Percentiles rank a stretch among this genome's conserved stretches.
Conservation (phyloP, 2,329 filamentous ascomycete genomes). For the Penicillium fuscoglaucum region DNA sequence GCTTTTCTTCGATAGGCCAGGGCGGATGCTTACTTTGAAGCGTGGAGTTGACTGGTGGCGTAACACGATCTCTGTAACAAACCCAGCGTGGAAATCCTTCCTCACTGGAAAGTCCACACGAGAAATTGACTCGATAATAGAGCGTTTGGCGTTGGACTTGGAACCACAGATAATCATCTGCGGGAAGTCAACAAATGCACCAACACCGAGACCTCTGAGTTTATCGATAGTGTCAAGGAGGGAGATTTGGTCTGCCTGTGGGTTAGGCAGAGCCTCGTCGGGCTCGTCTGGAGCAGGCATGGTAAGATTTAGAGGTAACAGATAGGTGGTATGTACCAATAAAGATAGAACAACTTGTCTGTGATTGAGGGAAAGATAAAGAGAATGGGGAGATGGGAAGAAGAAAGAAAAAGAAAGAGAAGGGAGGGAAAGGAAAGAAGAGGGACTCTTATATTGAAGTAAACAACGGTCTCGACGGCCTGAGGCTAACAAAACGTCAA, state of each 20-base stretch:
- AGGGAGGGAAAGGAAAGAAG: background rate
- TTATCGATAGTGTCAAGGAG: conserved; percentile 57
- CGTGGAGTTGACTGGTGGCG: conserved; percentile 35
- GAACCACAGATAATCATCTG: conserved; percentile 61
- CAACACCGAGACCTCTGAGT: conserved; percentile 53
- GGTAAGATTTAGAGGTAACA: too few species aligned
- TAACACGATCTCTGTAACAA: conserved; percentile 61
- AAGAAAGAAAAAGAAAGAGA: background rate
- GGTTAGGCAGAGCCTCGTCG: background rate
- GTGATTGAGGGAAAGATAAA: background rate
- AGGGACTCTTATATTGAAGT: too few species aligned
- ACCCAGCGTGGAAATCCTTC: conserved; percentile 53
- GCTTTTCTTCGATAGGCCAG: conserved; percentile 16
- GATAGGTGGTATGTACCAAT: background rate
- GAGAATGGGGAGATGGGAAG: too few species aligned
- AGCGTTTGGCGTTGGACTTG: conserved; percentile 62
- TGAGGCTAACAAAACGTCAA: too few species aligned
- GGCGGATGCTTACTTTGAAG: conserved; percentile 45
- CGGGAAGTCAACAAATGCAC: conserved; percentile 51
- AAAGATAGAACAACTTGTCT: background rate
- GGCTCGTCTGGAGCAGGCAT: background rate
- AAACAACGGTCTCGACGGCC: too few species aligned
- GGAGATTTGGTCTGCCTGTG: background rate
- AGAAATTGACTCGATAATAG: conserved; percentile 55
- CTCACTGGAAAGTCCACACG: conserved; percentile 60